These are phyloP conservation scores for Suillus brevipes DNA, from an alignment of 768 basidiomycete genomes.

Conservation along the genomic window DNA sequence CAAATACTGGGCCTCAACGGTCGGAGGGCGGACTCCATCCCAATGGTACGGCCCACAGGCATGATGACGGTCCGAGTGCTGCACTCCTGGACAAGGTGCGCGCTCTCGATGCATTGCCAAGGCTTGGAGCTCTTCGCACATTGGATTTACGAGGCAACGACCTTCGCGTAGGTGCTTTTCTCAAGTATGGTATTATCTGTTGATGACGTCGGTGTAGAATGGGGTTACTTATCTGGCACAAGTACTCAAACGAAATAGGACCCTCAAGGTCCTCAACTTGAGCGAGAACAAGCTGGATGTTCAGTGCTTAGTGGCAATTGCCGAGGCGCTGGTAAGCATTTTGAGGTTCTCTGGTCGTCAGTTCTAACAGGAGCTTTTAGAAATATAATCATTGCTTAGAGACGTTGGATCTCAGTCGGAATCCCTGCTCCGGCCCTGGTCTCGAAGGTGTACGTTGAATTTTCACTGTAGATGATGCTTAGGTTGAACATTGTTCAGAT, in stretches of 20 bases:
- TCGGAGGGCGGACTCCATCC: neutral
- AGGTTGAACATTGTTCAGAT: conserved; percentile 44
- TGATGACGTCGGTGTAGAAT: conserved; percentile 34
- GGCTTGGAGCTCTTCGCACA: conserved; percentile 83
- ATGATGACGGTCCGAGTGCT: conserved; percentile 58
- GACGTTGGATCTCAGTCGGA: conserved; percentile 89
- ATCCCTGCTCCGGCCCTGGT: conserved; percentile 88
- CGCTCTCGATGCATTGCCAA: conserved; percentile 83
- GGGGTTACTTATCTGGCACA: conserved; percentile 92
- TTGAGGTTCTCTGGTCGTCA: conserved; percentile 5
- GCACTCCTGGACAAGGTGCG: conserved; percentile 86
- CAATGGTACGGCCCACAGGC: conserved; percentile 7
- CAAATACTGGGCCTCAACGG: conserved; percentile 9
- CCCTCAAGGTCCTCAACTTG: conserved; percentile 90
- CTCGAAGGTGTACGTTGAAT: conserved; percentile 78
- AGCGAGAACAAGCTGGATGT: conserved; percentile 94
- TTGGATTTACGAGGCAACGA: conserved; percentile 94
- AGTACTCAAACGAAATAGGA: conserved; percentile 93
- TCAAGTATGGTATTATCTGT: neutral
- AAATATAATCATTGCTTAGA: conserved; percentile 96
- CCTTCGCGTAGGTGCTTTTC: conserved; percentile 61
- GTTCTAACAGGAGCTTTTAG: conserved; percentile 36
- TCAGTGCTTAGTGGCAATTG: conserved; percentile 72
- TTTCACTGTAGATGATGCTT: neutral
- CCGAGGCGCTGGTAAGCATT: conserved; percentile 78